Base-by-base conservation (phyloP, 2,329 filamentous ascomycete genomes). In the Elsinoe ampelina region DNA sequence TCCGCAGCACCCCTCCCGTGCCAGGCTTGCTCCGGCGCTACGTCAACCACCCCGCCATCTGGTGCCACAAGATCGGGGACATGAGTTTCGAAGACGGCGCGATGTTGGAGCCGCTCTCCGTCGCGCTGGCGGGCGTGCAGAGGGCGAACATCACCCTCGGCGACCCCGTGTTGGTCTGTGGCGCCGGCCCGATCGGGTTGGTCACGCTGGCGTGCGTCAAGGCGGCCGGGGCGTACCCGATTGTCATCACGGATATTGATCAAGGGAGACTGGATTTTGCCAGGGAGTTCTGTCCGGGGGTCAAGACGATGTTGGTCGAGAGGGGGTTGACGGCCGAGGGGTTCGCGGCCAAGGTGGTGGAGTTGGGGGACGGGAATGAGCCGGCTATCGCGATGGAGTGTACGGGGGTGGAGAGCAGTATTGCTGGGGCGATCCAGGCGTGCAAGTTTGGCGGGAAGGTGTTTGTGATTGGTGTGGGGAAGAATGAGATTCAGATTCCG, bases 361-460 rank as follows among this genome's bases (percentile, higher is more conserved):
- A 77, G 62, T 76, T 82, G 2, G 86, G 93, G 64, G 87, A 85
- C 32, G 88, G 87, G 22, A 52, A 92, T 63, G 88, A 95, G 73
- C 90, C 92, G 0, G 80, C 84, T 15, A 76, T 95, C 55, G 85
- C 84, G 11, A 80, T 97, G 73, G 92, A 97, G 73, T 97, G 92
- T 77, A 97, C 93, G 0, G 93, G 93, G 52, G 89, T 95, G 13
- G 91, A 96, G 77, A 89, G 84, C 73, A 91, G 86, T 70, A 87
- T 97, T 66, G 82, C 83, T 5, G 80, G 87, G 26, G 89, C 90
- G 55, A 92, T 96, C 69, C 93, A 91, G 80, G 85, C 88, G 8
- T 82, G 87, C 70, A 95, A 92, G 75, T 97, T 97, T 67, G 93
- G 92, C 62, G 92, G 93, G 65, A 95, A 95, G 74, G 92, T 97